A percentile compares a stretch with the other conserved stretches of the same genome.
Conservation (phyloP, 1,284 basidiomycete genomes). For the Trichosporon faecale region DNA sequence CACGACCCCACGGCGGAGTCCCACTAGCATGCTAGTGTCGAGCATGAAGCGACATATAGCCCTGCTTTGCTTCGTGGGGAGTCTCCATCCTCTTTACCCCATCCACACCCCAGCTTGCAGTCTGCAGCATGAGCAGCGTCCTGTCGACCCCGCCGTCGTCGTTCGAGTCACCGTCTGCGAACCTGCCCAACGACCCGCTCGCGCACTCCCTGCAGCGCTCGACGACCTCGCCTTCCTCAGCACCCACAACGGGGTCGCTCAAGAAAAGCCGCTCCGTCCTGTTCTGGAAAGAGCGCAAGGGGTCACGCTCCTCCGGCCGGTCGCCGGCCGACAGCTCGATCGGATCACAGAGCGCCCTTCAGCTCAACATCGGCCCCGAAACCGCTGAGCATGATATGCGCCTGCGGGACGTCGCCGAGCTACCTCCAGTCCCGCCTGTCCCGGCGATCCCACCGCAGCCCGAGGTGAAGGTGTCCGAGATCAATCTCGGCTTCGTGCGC, state of each 20-base stretch:
- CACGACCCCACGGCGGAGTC: not conserved
- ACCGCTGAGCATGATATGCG: not conserved
- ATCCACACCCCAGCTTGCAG: not conserved
- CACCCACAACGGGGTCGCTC: not conserved
- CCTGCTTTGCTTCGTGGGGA: not conserved
- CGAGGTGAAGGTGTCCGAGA: not conserved
- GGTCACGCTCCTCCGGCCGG: not conserved
- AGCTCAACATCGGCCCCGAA: not conserved
- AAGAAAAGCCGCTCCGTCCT: not conserved
- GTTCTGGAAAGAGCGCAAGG: not conserved
- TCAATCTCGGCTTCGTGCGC: not conserved
- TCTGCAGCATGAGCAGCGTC: not conserved
- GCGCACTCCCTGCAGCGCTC: not conserved
- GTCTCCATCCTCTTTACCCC: not conserved
- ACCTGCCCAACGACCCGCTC: not conserved
- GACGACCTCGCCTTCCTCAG: not conserved
- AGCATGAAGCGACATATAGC: not conserved
- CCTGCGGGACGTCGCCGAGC: not conserved
- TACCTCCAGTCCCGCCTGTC: not conserved
- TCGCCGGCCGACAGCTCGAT: not conserved
- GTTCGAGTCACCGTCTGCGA: not conserved
- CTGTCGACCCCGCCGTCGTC: not conserved
- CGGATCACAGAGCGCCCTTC: not conserved
- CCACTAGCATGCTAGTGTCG: not conserved
- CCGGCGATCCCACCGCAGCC: not conserved